Conservation (phyloP, 257 asterid species). For the Nicotiana sylvestris region DNA sequence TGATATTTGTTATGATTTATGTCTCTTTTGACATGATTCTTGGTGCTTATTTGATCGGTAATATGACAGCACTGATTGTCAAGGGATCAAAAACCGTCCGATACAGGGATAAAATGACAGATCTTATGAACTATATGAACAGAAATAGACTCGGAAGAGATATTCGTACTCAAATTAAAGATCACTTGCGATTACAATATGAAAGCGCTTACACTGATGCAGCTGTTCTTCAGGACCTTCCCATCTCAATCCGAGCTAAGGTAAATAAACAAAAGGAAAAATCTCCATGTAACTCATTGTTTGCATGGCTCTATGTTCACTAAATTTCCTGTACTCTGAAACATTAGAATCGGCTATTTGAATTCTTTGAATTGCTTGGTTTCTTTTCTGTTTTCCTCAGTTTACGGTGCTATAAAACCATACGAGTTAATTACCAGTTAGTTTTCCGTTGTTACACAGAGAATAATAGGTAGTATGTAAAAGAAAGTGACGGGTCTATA, state of each 20-base stretch:
- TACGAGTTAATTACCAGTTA: neutral
- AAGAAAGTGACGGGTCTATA: neutral
- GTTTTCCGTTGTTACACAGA: neutral
- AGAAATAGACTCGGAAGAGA: conserved; percentile 69
- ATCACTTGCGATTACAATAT: conserved; percentile 82
- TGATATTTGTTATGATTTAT: conserved; percentile 86
- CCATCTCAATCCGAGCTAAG: conserved; percentile 88
- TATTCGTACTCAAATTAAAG: conserved; percentile 82
- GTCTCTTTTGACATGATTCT: conserved; percentile 97
- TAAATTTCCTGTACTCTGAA: neutral
- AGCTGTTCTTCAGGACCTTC: conserved; percentile 78
- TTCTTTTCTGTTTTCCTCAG: conserved; percentile 1
- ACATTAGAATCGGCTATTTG: neutral
- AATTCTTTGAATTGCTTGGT: neutral
- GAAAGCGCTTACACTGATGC: conserved; percentile 81
- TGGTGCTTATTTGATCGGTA: conserved; percentile 94
- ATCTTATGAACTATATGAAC: conserved; percentile 74
- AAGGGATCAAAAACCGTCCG: conserved; percentile 92
- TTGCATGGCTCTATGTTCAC: neutral
- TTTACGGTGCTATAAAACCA: neutral
- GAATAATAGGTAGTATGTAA: neutral
- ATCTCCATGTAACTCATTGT: neutral
- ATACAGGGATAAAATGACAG: conserved; percentile 88
- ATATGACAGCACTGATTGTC: conserved; percentile 95
- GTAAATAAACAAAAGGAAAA: conserved; percentile 28